A percentile compares a stretch with the other conserved stretches of the same genome.
Conservation (phyloP, 2,329 filamentous ascomycete genomes). For the Paecilomyces niveus region DNA sequence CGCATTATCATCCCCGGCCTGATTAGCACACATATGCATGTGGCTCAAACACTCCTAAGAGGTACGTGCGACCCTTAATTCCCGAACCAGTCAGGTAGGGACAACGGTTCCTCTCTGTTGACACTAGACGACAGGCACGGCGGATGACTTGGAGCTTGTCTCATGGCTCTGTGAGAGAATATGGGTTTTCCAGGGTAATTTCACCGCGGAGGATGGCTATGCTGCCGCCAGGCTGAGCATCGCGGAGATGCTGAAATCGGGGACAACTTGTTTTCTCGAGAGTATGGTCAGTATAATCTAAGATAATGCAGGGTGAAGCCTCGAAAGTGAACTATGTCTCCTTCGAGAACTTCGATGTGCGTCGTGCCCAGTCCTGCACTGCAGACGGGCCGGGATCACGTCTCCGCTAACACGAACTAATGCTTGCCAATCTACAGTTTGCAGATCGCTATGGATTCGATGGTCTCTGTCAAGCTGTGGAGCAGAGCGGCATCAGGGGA, state of each 20-base stretch:
- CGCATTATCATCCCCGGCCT: conserved; percentile 44
- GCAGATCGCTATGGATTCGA: conserved; percentile 43
- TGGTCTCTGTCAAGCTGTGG: conserved; percentile 36
- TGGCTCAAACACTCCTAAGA: conserved; percentile 41
- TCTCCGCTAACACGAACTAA: not conserved
- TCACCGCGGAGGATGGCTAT: conserved; percentile 42
- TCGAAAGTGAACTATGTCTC: not conserved
- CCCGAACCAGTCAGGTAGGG: not conserved
- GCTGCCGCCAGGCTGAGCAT: conserved; percentile 43
- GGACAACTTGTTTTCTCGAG: conserved; percentile 47
- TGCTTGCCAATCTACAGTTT: conserved; percentile 23
- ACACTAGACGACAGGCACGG: conserved; percentile 26
- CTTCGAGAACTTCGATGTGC: too few species aligned
- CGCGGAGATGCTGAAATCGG: conserved; percentile 45
- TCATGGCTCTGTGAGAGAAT: conserved; percentile 47
- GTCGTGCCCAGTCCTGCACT: too few species aligned
- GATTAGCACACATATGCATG: conserved; percentile 46
- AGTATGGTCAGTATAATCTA: conserved; percentile 37
- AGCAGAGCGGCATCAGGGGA: conserved; percentile 39
- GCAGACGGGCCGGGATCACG: too few species aligned
- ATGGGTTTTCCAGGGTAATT: conserved; percentile 42
- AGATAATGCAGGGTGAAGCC: not conserved
- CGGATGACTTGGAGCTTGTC: conserved; percentile 45
- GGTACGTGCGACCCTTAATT: not conserved
- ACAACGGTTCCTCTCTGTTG: not conserved